Evolutionary conservation across 257 asterid genomes (phyloP).

Genomic region (Solanum rostratum): DNA sequence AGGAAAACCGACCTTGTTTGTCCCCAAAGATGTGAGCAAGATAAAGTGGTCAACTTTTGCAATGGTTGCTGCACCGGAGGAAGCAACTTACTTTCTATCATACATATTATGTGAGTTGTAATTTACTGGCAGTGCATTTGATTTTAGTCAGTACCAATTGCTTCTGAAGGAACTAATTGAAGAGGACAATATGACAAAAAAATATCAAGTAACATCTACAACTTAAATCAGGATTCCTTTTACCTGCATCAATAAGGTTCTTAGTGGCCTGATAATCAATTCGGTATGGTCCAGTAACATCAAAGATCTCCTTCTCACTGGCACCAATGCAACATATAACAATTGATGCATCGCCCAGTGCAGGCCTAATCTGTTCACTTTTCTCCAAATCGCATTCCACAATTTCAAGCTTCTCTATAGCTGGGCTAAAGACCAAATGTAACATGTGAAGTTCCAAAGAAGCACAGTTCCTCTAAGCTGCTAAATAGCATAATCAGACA

Average conservation of each 20-base stretch:
- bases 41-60: constrained; percentile 72
- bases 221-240: background rate
- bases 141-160: background rate
- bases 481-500: background rate
- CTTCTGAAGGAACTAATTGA: background rate
- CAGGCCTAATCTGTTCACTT: constrained; percentile 45
- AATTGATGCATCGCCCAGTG: constrained; percentile 61
- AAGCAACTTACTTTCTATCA: background rate
- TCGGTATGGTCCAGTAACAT: constrained; percentile 80
- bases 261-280: constrained; percentile 84
- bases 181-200: background rate
- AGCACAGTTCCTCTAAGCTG: constrained; percentile 5
- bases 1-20: constrained; percentile 90
- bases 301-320: constrained; percentile 85
- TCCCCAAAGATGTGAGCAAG: constrained; percentile 89
- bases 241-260: constrained; percentile 88
- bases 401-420: constrained; percentile 90
- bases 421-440: constrained; percentile 88
- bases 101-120: background rate
- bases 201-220: background rate
- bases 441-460: constrained; percentile 33
- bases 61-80: constrained; percentile 49
- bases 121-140: background rate
- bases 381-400: constrained; percentile 96
- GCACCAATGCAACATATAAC: constrained; percentile 97